Percentiles rank a stretch among this genome's conserved stretches.
phyloP scores from a whole-genome alignment of 148 eudicot species.

The Linanthus parryae region DNA sequence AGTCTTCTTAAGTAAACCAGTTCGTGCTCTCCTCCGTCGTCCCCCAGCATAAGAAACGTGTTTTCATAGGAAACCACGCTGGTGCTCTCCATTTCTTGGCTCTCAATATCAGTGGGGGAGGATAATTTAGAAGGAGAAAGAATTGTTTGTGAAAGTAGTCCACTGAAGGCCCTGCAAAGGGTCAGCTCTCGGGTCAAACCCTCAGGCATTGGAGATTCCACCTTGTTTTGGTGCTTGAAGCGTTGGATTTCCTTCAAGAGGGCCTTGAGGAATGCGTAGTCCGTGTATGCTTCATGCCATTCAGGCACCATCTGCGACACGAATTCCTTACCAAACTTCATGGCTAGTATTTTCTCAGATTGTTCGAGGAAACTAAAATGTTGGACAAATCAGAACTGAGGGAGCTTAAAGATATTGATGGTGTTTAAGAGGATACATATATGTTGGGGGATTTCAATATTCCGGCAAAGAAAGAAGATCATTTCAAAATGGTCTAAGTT shows the following conservation, averaged over 20 bases:
- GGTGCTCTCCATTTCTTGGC: constrained; percentile 16
- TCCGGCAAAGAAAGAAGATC: too few species aligned
- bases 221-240: constrained; percentile 1
- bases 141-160: constrained; percentile 9
- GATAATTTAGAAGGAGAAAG: neutral
- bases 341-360: too few species aligned
- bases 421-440: too few species aligned
- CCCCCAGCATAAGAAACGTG: constrained; percentile 16
- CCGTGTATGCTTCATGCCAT: constrained; percentile 41
- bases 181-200: constrained; percentile 14
- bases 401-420: too few species aligned
- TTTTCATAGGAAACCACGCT: constrained; percentile 13
- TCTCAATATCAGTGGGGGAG: constrained; percentile 15
- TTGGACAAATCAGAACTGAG: too few species aligned
- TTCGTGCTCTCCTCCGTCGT: constrained; percentile 30
- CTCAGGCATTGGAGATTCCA: neutral
- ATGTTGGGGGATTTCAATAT: too few species aligned
- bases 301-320: constrained; percentile 38
- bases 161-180: constrained; percentile 33
- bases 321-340: constrained; percentile 41
- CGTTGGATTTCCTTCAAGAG: constrained; percentile 19
- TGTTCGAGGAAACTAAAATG: too few species aligned
- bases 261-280: constrained; percentile 24
- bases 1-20: constrained; percentile 24
- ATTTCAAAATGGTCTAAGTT: too few species aligned